A percentile compares a stretch with the other conserved stretches of the same genome.
These are phyloP conservation scores for Kodamaea kakaduensis DNA, from an alignment of 805 yeast genomes.

Conservation along the genomic window DNA sequence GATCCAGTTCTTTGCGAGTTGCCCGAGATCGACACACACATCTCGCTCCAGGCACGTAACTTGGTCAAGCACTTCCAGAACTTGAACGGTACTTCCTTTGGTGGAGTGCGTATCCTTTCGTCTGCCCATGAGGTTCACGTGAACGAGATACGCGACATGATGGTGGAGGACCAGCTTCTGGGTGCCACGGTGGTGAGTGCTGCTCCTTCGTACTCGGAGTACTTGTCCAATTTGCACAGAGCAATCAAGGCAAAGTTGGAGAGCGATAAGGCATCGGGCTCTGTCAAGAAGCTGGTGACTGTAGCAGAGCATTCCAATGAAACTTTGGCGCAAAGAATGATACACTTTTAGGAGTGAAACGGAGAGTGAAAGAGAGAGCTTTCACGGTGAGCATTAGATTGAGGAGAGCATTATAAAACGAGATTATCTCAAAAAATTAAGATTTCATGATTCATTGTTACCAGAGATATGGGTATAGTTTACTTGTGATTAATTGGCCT, in stretches of 20 bases:
- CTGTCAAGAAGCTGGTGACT: conserved; percentile 25
- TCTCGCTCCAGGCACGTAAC: conserved; percentile 64
- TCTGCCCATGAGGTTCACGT: conserved; percentile 62
- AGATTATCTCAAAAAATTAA: no score
- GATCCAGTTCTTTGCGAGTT: conserved; percentile 52
- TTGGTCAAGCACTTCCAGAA: conserved; percentile 52
- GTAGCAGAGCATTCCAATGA: conserved; percentile 24
- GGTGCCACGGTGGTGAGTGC: conserved; percentile 37
- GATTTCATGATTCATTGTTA: no score
- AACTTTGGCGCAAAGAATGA: conserved; percentile 38
- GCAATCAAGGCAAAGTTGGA: conserved; percentile 51
- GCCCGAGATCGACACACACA: conserved; percentile 66
- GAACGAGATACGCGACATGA: conserved; percentile 45
- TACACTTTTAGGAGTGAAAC: no score
- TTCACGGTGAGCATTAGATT: no score
- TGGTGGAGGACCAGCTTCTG: conserved; percentile 68
- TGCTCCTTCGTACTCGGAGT: conserved; percentile 59
- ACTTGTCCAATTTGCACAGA: conserved; percentile 63
- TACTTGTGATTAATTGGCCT: no score
- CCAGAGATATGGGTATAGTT: no score
- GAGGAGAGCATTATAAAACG: no score
- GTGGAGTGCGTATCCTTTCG: conserved; percentile 57
- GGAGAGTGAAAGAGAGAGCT: no score
- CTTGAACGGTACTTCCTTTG: conserved; percentile 27
- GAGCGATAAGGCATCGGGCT: conserved; percentile 36